Evolutionary conservation across 2,329 filamentous ascomycete genomes (phyloP).

Genomic region (Lachnellula subtilissima): DNA sequence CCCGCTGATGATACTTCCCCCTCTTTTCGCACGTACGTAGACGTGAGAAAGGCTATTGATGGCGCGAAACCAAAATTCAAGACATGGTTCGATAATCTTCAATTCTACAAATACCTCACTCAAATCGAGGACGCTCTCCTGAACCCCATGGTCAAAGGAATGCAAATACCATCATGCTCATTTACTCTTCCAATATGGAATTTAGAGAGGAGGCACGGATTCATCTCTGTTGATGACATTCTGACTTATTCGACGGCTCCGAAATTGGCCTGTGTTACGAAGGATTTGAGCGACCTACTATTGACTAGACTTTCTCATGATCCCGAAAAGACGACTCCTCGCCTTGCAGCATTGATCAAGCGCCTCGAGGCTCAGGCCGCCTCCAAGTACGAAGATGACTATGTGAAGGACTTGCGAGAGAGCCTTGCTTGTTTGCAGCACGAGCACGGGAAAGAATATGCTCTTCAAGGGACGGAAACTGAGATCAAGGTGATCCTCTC

Average conservation of each 20-base stretch:
- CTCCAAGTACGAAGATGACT: conserved; percentile 8
- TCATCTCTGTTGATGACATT: conserved; percentile 2
- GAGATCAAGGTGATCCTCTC: neutral
- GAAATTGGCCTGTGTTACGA: neutral
- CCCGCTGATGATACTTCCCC: neutral
- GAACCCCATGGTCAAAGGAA: neutral
- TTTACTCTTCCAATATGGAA: neutral
- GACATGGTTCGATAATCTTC: conserved; percentile 7
- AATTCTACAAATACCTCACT: conserved; percentile 4
- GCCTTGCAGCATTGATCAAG: neutral
- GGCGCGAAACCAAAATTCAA: conserved; percentile 1
- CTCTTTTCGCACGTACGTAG: neutral
- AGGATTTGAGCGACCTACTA: neutral
- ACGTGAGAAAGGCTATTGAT: neutral
- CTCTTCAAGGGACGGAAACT: too few relatives aligned
- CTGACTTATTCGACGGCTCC: neutral
- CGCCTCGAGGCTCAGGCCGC: neutral
- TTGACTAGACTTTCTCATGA: neutral
- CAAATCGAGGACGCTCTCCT: neutral
- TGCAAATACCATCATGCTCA: neutral
- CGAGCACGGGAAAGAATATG: neutral
- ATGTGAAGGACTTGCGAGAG: conserved; percentile 7
- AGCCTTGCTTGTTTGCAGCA: conserved; percentile 5
- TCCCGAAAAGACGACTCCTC: neutral
- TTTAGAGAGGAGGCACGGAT: neutral